A percentile compares a stretch with the other conserved stretches of the same genome.
Evolutionary conservation across 345 rosid species (phyloP).

Genomic region (Euclidium syriacum): DNA sequence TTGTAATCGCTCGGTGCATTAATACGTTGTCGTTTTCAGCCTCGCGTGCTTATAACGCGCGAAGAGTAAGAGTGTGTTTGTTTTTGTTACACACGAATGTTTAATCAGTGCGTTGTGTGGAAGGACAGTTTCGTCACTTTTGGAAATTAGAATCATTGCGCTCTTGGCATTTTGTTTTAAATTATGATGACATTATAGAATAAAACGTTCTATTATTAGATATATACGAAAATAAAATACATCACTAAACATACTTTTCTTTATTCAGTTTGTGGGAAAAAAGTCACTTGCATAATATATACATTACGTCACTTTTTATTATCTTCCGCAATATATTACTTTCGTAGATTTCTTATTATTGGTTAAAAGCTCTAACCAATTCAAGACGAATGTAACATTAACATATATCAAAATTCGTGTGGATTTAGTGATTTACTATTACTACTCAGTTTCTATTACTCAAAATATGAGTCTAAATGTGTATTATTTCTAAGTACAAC

Average conservation of each 20-base stretch:
- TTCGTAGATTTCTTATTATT: too few species aligned
- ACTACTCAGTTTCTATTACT: background rate
- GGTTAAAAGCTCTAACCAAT: too few species aligned
- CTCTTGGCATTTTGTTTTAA: conserved; percentile 24
- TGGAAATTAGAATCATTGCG: conserved; percentile 21
- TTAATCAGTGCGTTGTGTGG: conserved; percentile 6
- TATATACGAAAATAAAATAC: conserved; percentile 9
- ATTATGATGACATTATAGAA: conserved; percentile 24
- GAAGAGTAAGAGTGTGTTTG: background rate
- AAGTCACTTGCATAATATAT: background rate
- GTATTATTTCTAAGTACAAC: background rate
- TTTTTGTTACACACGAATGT: conserved; percentile 22
- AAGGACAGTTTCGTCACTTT: conserved; percentile 28
- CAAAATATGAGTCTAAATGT: background rate
- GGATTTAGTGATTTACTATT: too few species aligned
- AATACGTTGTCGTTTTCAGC: background rate
- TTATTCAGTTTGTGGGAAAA: background rate
- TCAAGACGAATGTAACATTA: too few species aligned
- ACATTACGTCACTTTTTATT: background rate
- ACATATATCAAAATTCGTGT: background rate
- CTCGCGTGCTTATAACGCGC: background rate
- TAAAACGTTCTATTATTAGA: conserved; percentile 9
- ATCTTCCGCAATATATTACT: too few species aligned
- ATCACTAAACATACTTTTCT: conserved; percentile 15
- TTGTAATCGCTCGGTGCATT: background rate